Conservation (phyloP, 176 grass and related monocot genomes). For the Carex myosuroides region DNA sequence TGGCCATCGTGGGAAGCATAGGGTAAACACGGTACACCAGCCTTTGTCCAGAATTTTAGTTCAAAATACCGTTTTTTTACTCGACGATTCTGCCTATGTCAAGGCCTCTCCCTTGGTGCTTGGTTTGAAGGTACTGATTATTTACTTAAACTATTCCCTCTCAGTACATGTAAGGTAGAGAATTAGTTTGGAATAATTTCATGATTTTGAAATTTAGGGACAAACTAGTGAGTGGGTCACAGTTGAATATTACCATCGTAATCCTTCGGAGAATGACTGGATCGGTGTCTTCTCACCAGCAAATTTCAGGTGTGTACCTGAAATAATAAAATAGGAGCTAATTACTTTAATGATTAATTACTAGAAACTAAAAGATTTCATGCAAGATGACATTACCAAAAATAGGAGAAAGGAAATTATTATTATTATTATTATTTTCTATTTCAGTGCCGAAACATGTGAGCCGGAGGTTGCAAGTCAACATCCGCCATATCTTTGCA, state of each 20-base stretch:
- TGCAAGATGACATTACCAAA: background rate
- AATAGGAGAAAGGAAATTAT: background rate
- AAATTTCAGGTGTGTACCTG: conserved; percentile 54
- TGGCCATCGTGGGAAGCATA: background rate
- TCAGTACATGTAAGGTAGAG: background rate
- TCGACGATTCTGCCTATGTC: conserved; percentile 26
- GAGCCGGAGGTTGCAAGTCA: conserved; percentile 39
- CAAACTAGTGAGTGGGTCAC: conserved; percentile 69
- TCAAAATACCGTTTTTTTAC: conserved; percentile 21
- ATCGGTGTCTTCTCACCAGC: conserved; percentile 78
- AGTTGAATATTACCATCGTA: conserved; percentile 50
- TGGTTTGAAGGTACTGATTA: conserved; percentile 35
- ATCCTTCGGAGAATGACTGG: conserved; percentile 56
- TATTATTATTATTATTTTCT: conserved; percentile 9
- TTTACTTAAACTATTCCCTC: background rate
- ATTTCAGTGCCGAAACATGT: conserved; percentile 53
- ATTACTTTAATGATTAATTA: background rate
- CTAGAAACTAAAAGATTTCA: background rate
- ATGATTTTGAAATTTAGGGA: conserved; percentile 30
- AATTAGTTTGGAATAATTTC: conserved; percentile 1
- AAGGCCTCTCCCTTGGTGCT: conserved; percentile 39
- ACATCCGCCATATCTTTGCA: conserved; percentile 47
- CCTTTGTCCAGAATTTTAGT: conserved; percentile 54
- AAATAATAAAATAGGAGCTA: background rate
- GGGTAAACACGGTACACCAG: conserved; percentile 31